A percentile compares a stretch with the other conserved stretches of the same genome.
Conservation (phyloP, 805 yeast genomes). For the Candida maesae region DNA sequence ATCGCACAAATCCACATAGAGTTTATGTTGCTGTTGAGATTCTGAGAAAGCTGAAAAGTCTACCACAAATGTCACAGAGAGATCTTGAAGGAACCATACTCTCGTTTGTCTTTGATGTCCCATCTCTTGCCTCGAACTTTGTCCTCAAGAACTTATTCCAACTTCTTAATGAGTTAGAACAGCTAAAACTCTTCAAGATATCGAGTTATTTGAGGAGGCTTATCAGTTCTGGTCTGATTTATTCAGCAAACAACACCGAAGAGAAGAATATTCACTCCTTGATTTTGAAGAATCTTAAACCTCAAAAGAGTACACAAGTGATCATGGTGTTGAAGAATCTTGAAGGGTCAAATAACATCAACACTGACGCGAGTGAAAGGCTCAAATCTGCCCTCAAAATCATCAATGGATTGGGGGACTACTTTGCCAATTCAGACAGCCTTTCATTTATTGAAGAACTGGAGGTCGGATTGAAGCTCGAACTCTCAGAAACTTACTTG, state of each 20-base stretch:
- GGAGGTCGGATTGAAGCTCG: slow-evolving; percentile 29
- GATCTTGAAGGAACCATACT: slow-evolving; percentile 35
- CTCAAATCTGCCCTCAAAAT: slow-evolving; percentile 30
- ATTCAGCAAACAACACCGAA: slow-evolving; percentile 46
- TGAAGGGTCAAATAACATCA: slow-evolving; percentile 28
- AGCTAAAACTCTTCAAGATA: slow-evolving; percentile 41
- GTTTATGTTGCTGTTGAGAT: slow-evolving; percentile 17
- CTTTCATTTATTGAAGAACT: slow-evolving; percentile 22
- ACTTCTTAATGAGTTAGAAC: slow-evolving; percentile 38
- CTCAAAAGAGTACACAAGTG: slow-evolving; percentile 49
- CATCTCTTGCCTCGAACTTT: slow-evolving; percentile 26
- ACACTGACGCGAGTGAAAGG: slow-evolving; percentile 29
- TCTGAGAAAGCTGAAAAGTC: slow-evolving; percentile 12
- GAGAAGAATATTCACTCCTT: slow-evolving; percentile 52
- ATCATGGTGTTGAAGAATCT: slow-evolving; percentile 52
- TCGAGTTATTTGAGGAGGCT: slow-evolving; percentile 69
- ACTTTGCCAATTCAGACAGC: slow-evolving; percentile 19
- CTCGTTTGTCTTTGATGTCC: slow-evolving; percentile 33
- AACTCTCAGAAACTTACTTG: slow-evolving; percentile 32
- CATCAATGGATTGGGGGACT: slow-evolving; percentile 30
- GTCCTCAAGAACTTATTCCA: slow-evolving; percentile 37
- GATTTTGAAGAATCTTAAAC: slow-evolving; percentile 57
- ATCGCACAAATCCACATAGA: slow-evolving; percentile 16
- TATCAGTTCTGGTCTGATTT: slow-evolving; percentile 83
- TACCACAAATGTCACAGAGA: slow-evolving; percentile 22